Percentiles rank a stretch among this genome's conserved stretches.
These are phyloP conservation scores for Mallotus repandus DNA, from an alignment of 441 rosid genomes.

Conservation along the genomic window DNA sequence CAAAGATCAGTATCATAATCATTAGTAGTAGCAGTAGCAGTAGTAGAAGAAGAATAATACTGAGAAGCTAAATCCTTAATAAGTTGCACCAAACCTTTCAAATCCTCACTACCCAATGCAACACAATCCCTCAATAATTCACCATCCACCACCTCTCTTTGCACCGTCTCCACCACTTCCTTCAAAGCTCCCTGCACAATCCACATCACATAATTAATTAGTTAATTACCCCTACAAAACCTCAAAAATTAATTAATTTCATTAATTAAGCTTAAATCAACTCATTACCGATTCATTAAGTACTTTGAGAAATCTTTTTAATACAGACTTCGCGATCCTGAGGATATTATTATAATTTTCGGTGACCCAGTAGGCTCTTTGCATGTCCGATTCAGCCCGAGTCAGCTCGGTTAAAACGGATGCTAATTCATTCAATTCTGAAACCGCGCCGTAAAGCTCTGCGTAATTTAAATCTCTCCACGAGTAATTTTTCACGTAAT, in stretches of 20 bases:
- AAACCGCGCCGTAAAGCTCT: conserved; percentile 50
- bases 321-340: conserved; percentile 41
- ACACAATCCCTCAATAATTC: conserved; percentile 67
- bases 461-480: conserved; percentile 58
- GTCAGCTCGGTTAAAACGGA: conserved; percentile 40
- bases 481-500: conserved; percentile 59
- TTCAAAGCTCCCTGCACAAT: conserved; percentile 57
- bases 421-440: conserved; percentile 62
- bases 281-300: conserved; percentile 53
- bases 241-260: no score
- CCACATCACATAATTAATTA: no score
- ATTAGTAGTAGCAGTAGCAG: conserved; percentile 32
- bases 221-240: no score
- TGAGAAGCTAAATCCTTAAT: conserved; percentile 49
- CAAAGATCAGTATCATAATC: conserved; percentile 9
- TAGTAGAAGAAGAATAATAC: no score
- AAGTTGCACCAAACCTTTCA: conserved; percentile 61
- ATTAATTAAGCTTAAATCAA: no score
- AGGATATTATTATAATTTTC: conserved; percentile 49
- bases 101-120: conserved; percentile 56
- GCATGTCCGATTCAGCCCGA: conserved; percentile 44
- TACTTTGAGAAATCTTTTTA: conserved; percentile 44
- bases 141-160: conserved; percentile 62
- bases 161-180: conserved; percentile 55
- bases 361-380: conserved; percentile 48